phyloP scores from a whole-genome alignment of 2,329 filamentous ascomycete species.

The Epichloe uncinata region DNA sequence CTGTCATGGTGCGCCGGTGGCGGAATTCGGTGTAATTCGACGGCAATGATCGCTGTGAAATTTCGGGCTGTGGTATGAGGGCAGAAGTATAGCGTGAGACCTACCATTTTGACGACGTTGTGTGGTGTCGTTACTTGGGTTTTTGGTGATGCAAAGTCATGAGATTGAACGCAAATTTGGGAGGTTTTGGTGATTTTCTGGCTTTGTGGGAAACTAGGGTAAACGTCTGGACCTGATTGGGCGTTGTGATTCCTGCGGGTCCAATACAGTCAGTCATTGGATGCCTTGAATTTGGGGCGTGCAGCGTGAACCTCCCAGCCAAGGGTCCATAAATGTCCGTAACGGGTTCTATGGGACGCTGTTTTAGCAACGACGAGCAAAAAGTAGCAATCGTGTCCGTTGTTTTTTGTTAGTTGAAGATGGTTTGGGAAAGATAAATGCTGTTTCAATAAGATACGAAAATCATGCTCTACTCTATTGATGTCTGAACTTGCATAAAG shows the following conservation, averaged over 20 bases:
- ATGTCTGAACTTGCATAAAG: no score
- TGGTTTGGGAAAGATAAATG: no score
- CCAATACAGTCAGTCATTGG: not conserved
- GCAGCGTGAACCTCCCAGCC: not conserved
- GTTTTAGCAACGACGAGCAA: not conserved
- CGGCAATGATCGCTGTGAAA: not conserved
- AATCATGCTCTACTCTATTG: no score
- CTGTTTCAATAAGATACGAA: no score
- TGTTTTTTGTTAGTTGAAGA: no score
- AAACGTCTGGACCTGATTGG: constrained; percentile 21
- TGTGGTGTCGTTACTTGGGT: constrained; percentile 28
- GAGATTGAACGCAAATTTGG: constrained; percentile 23
- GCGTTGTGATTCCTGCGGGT: constrained; percentile 13
- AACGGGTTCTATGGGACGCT: not conserved
- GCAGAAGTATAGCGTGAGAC: constrained; percentile 14
- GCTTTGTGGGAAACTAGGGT: constrained; percentile 32
- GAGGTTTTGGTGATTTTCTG: constrained; percentile 31
- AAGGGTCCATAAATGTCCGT: not conserved
- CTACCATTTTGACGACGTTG: constrained; percentile 37
- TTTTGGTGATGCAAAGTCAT: constrained; percentile 30
- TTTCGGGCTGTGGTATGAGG: constrained; percentile 4
- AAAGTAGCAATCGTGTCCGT: no score
- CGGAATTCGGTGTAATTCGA: constrained; percentile 9
- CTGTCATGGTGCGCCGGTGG: constrained; percentile 20
- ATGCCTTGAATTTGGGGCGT: constrained; percentile 6